Evolutionary conservation across 371 early-diverging fungal species (phyloP), one percentile per base, ranked within the genome.

Genomic region (Nematocida homosporus): DNA sequence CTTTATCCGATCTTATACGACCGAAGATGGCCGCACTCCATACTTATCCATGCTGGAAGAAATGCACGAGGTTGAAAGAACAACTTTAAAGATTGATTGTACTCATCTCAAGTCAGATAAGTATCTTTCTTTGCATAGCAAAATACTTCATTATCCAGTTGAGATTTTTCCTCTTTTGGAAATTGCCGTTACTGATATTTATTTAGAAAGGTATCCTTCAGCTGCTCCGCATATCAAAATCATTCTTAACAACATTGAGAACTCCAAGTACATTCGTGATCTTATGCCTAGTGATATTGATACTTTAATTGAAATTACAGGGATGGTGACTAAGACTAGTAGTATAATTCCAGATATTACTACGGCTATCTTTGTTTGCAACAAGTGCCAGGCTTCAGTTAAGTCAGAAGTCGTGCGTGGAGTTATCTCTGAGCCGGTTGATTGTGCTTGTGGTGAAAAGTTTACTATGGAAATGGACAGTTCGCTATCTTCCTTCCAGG

Each of bases 111-210:
- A 35, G 20, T 34, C 18, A 16, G 56, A 79, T 16, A 34, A 57
- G 76, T 75, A 67, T 34, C 44, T 6, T 5, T 40, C 23, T 23
- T 27, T 72, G 8, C 34, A 27, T 10, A 57, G n/a, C 10, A 59
- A 72, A 48, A 65, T 57, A 30, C 84, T 97, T 29, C 91, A 91
- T 80, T 98, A 94, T 85, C 99, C 99, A 30, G 91, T 93, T 78
- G 99, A 99, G 86, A 90, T 96, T 51, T 89, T 99, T 81, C 92
- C 95, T 0, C 80, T 87, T 23, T 87, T 98, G 88, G 95, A 97
- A 86, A 89, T 90, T 72, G 87, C 89, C 2, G 80, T 95, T 52
- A 87, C 89, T 1, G 90, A 93, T 66, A 81, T 89, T 41, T 92
- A 88, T 79, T 75, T 86, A 44, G 89, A 91, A 55, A 81, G 85